These are phyloP conservation scores for Boechera retrofracta DNA, from an alignment of 345 rosid species.

Conservation along the genomic window DNA sequence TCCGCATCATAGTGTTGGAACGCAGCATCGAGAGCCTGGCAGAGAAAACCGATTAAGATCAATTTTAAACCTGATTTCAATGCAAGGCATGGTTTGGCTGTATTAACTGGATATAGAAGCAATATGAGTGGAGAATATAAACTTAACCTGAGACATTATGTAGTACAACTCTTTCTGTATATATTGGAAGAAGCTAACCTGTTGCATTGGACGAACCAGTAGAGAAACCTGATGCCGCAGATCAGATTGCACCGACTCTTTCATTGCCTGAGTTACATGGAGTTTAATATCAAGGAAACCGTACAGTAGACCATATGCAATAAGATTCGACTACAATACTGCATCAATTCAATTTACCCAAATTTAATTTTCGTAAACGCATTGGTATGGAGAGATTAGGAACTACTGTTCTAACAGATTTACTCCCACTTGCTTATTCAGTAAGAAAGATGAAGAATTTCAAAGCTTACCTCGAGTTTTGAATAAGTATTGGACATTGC, in stretches of 20 bases:
- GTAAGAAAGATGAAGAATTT: not conserved
- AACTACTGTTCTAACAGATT: constrained; percentile 18
- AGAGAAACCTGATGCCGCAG: constrained; percentile 86
- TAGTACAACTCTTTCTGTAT: constrained; percentile 10
- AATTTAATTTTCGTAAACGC: not conserved
- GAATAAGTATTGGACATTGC: constrained; percentile 86
- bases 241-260: constrained; percentile 80
- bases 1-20: constrained; percentile 50
- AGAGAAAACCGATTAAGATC: not conserved
- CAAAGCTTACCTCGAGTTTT: constrained; percentile 71
- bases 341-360: not conserved
- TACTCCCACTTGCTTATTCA: constrained; percentile 19
- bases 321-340: not conserved
- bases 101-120: not conserved
- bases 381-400: constrained; percentile 19
- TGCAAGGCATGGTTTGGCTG: not conserved
- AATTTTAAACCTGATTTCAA: not conserved
- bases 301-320: not conserved
- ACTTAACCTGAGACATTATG: constrained; percentile 16
- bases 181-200: constrained; percentile 54
- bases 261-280: constrained; percentile 60
- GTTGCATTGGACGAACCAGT: constrained; percentile 93
- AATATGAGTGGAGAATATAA: not conserved
- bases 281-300: constrained; percentile 8
- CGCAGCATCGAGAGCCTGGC: constrained; percentile 52